Conservation (phyloP, 306 rosid genomes). For the Cicer arietinum region DNA sequence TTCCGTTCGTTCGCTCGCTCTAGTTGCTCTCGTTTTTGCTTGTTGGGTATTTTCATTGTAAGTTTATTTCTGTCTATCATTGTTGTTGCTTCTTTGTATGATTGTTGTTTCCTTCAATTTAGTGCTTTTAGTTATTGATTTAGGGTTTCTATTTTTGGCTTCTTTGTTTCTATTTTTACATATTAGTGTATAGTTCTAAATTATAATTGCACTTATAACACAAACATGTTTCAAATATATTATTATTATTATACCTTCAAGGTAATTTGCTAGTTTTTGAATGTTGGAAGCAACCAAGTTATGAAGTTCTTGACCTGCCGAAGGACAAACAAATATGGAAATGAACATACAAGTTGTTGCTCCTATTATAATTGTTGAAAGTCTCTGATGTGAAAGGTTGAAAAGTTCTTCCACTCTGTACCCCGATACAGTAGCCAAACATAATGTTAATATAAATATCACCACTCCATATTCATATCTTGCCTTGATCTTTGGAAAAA, state of each 20-base stretch:
- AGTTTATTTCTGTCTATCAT: too few species aligned
- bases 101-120: too few species aligned
- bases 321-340: conserved; percentile 69
- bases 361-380: conserved; percentile 66
- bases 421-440: conserved; percentile 76
- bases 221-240: neutral
- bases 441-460: conserved; percentile 86
- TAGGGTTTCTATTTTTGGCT: too few species aligned
- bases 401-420: conserved; percentile 59
- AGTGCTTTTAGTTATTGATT: too few species aligned
- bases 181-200: neutral
- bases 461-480: conserved; percentile 85
- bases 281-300: conserved; percentile 69
- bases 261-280: conserved; percentile 67
- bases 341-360: conserved; percentile 70
- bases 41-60: too few species aligned
- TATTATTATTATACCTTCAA: conserved; percentile 58
- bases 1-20: too few species aligned
- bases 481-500: conserved; percentile 74
- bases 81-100: too few species aligned
- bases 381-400: conserved; percentile 68
- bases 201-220: too few species aligned
- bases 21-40: too few species aligned
- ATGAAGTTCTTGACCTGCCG: conserved; percentile 95
- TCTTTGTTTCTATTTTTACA: neutral